Evolutionary conservation across 2,329 filamentous ascomycete species (phyloP).

Genomic region (Alternaria novae-zelandiae): DNA sequence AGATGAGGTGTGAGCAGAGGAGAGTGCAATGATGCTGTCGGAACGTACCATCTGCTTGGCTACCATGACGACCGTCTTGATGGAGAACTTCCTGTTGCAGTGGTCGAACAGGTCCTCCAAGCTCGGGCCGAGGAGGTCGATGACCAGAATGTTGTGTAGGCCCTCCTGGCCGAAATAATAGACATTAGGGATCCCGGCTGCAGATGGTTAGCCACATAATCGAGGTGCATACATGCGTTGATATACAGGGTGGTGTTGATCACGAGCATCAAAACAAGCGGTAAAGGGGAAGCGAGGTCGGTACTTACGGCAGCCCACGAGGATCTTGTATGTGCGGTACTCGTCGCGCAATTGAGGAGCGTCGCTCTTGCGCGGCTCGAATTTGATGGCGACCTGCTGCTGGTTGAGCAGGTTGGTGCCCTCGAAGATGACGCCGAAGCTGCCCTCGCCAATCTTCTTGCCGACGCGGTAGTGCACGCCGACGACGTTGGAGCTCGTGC

Average conservation of each 20-base stretch:
- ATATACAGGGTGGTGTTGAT: neutral
- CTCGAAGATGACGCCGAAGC: slow-evolving; percentile 98
- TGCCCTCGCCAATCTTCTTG: slow-evolving; percentile 99
- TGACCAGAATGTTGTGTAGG: slow-evolving; percentile 97
- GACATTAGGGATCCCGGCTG: slow-evolving; percentile 98
- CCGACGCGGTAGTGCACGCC: slow-evolving; percentile 98
- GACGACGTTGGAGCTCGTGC: slow-evolving; percentile 93
- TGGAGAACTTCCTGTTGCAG: slow-evolving; percentile 91
- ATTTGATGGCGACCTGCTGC: slow-evolving; percentile 99
- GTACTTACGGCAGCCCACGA: slow-evolving; percentile 95
- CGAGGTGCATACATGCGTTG: neutral
- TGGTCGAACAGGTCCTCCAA: slow-evolving; percentile 97
- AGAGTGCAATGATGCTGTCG: neutral
- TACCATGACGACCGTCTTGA: slow-evolving; percentile 99
- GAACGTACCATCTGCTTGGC: slow-evolving; percentile 95
- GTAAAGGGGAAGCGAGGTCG: slow-evolving; percentile 19
- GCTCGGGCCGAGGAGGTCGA: slow-evolving; percentile 92
- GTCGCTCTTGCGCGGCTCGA: slow-evolving; percentile 98
- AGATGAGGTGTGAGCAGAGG: slow-evolving; percentile 18
- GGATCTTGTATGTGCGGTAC: slow-evolving; percentile 98
- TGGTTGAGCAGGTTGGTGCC: slow-evolving; percentile 98
- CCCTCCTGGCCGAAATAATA: slow-evolving; percentile 99
- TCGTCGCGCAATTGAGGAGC: slow-evolving; percentile 97
- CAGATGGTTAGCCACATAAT: slow-evolving; percentile 16
- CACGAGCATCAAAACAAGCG: slow-evolving; percentile 2